Conservation (phyloP, 805 yeast genomes). For the Candida khao-thaluensis region DNA sequence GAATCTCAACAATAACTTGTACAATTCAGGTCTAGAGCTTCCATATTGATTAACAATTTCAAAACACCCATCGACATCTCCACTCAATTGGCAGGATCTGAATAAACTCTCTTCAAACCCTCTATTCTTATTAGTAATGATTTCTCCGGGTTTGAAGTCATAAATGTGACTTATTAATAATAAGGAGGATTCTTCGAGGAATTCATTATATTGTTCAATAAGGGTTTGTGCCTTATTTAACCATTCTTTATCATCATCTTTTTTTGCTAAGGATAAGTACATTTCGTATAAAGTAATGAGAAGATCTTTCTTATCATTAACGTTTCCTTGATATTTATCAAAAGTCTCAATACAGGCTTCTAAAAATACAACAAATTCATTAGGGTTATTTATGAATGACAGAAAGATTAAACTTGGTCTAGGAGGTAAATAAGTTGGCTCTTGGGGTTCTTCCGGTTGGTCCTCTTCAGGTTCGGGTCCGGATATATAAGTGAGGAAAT, state of each 20-base stretch:
- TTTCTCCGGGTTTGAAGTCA: constrained; percentile 51
- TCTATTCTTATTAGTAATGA: constrained; percentile 34
- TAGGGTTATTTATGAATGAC: constrained; percentile 80
- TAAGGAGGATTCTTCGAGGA: constrained; percentile 56
- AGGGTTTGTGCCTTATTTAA: constrained; percentile 58
- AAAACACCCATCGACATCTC: constrained; percentile 57
- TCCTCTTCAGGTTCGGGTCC: constrained; percentile 17
- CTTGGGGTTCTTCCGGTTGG: constrained; percentile 15
- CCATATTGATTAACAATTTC: constrained; percentile 61
- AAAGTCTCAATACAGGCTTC: constrained; percentile 87
- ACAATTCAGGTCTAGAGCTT: constrained; percentile 60
- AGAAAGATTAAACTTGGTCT: constrained; percentile 83
- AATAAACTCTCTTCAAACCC: constrained; percentile 63
- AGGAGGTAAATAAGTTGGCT: constrained; percentile 86
- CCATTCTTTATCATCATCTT: constrained; percentile 51
- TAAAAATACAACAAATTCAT: constrained; percentile 85
- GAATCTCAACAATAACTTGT: constrained; percentile 60
- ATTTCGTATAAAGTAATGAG: constrained; percentile 78
- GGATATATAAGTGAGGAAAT: constrained; percentile 30
- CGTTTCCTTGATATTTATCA: constrained; percentile 69
- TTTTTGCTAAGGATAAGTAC: constrained; percentile 60
- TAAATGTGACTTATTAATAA: constrained; percentile 58
- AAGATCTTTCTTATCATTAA: constrained; percentile 68
- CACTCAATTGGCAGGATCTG: constrained; percentile 58
- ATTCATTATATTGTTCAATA: constrained; percentile 43